Conservation (phyloP, 2,329 filamentous ascomycete species). For the Calonectria henricotiae region DNA sequence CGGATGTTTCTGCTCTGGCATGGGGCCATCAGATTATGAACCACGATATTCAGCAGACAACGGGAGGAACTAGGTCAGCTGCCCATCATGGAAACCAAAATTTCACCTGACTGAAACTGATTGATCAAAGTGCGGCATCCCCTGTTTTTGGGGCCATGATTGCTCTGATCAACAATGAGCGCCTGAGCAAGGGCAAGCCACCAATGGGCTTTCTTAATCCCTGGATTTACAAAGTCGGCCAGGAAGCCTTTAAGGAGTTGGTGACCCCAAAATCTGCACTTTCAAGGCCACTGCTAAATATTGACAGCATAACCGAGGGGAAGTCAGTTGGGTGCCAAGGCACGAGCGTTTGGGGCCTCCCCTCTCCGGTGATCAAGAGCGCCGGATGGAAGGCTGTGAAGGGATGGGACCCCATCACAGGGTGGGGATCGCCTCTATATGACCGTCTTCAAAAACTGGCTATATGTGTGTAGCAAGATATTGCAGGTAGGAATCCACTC, state of each 20-base stretch:
- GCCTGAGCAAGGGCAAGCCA: constrained; percentile 69
- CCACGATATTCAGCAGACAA: constrained; percentile 47
- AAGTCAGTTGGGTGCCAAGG: constrained; percentile 56
- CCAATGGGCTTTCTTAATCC: constrained; percentile 75
- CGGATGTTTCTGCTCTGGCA: constrained; percentile 74
- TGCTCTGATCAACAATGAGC: constrained; percentile 76
- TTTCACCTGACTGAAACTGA: constrained; percentile 15
- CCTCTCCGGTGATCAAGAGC: constrained; percentile 50
- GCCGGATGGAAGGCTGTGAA: constrained; percentile 53
- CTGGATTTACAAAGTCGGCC: constrained; percentile 67
- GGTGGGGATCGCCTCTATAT: constrained; percentile 66
- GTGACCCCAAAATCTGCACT: constrained; percentile 24
- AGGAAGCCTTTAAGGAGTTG: constrained; percentile 58
- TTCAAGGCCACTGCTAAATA: constrained; percentile 27
- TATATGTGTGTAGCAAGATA: neutral
- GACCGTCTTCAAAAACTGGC: constrained; percentile 52
- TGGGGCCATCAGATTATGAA: constrained; percentile 56
- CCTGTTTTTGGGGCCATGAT: constrained; percentile 77
- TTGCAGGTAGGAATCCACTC: no score
- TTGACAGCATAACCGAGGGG: constrained; percentile 57
- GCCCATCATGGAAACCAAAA: no score
- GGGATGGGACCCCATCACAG: constrained; percentile 61
- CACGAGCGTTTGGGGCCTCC: constrained; percentile 46
- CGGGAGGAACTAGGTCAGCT: constrained; percentile 57
- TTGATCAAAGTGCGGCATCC: constrained; percentile 66